Evolutionary conservation across 257 asterid species (phyloP), one percentile per base, ranked within the genome.

Genomic region (Primulina huaijiensis): DNA sequence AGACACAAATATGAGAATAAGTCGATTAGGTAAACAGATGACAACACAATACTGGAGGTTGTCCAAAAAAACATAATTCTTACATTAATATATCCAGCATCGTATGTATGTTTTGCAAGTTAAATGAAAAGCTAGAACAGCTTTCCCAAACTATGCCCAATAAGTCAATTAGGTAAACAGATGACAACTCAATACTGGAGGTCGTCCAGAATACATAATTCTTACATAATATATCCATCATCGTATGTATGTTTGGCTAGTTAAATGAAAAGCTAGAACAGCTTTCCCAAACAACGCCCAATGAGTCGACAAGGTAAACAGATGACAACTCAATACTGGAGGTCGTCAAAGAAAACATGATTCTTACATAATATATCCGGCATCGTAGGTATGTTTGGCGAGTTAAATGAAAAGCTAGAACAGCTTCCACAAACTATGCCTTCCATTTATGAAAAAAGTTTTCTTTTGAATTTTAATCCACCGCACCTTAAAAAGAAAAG

Each of bases 401-500:
- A 50, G 20, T 50, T 50, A 5, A 50, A 50, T 50, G 56, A 16
- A 50, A 14, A 50, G 8, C 56, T 16, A 50, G 56, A 50, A 50
- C 57, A 50, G 3, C 30, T 50, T 31, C 55, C 11, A 37, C 46
- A 56, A 20, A 67, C 59, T 52, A 65, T 12, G 21, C 14, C 27
- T 52, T 46, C 34, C 23, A 19, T 31, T 23, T 68, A 14, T 58
- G 19, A 7, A 23, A 4, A 40, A 7, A 59, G 11, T 37, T 5
- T 8, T 17, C 66, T 65, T 19, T 65, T 29, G 29, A 16, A 29
- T 25, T 64, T 64, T 34, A 34, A 60, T 70, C 43, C 57, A 53
- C 1, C 2, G 0, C 55, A 11, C 4, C 14, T 43, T 50, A 5
- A 50, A 50, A 16, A 50, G 70, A 37, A 56, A 74, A 74, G 75